Percentiles rank a stretch among this genome's conserved stretches.
Evolutionary conservation across 495 filamentous ascomycete genomes (phyloP).

Genomic region (Penicillium taxi): DNA sequence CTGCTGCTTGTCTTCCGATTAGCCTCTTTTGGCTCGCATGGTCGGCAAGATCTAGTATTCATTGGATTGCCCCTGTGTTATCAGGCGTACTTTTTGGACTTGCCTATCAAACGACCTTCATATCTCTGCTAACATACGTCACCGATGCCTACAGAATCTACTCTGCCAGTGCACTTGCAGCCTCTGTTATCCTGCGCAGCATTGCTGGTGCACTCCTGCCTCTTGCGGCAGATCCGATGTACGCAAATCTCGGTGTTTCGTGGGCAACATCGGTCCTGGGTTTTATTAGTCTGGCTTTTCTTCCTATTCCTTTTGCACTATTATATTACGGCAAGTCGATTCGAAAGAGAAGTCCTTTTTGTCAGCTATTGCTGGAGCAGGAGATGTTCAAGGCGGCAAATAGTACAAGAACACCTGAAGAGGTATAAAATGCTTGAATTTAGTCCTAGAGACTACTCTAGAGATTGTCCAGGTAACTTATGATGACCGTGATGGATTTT

Average conservation of each 20-base stretch:
- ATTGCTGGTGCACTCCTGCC: slow-evolving; percentile 53
- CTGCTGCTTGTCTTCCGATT: slow-evolving; percentile 53
- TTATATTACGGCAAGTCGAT: slow-evolving; percentile 29
- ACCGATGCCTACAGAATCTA: slow-evolving; percentile 70
- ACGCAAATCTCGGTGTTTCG: slow-evolving; percentile 29
- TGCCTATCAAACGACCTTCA: slow-evolving; percentile 60
- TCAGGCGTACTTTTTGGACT: slow-evolving; percentile 61
- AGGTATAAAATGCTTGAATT: too few species aligned
- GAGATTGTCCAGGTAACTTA: too few species aligned
- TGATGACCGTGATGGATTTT: too few species aligned
- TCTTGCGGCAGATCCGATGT: slow-evolving; percentile 36
- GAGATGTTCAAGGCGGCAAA: slow-evolving; percentile 13
- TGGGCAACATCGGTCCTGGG: slow-evolving; percentile 43
- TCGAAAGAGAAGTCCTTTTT: slow-evolving; percentile 33
- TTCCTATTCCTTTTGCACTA: slow-evolving; percentile 36
- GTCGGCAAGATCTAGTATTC: slow-evolving; percentile 47
- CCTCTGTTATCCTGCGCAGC: slow-evolving; percentile 50
- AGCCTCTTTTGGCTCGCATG: slow-evolving; percentile 69
- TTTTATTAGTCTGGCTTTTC: slow-evolving; percentile 34
- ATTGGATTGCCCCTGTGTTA: slow-evolving; percentile 57
- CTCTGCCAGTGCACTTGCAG: slow-evolving; percentile 61
- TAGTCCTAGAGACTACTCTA: too few species aligned
- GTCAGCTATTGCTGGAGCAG: slow-evolving; percentile 25
- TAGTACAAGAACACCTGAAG: slow-evolving; percentile 13
- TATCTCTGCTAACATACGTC: slow-evolving; percentile 65